phyloP scores from a whole-genome alignment of 768 basidiomycete genomes.

The Hirschioporus abietinus region DNA sequence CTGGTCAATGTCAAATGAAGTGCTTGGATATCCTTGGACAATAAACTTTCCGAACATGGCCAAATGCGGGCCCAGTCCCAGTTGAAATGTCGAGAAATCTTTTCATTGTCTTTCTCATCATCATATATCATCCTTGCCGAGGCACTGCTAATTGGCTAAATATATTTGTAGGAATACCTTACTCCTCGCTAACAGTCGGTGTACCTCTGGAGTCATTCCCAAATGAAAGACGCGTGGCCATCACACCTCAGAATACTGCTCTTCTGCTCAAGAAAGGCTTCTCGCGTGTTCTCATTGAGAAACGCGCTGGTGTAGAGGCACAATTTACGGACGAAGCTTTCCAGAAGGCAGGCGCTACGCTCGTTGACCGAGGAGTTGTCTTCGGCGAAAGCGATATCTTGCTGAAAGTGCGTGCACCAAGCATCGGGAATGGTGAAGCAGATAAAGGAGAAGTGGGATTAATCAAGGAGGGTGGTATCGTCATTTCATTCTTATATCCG shows the following conservation, averaged over 20 bases:
- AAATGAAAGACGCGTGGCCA: constrained; percentile 72
- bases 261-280: constrained; percentile 83
- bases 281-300: constrained; percentile 63
- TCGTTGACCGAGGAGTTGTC: constrained; percentile 71
- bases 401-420: constrained; percentile 81
- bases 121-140: too few relatives aligned
- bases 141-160: not conserved
- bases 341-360: constrained; percentile 67
- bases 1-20: too few relatives aligned
- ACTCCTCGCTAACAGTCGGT: constrained; percentile 69
- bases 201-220: constrained; percentile 74
- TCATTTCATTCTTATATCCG: constrained; percentile 83
- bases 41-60: too few relatives aligned
- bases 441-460: constrained; percentile 40
- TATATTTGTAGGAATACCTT: constrained; percentile 45
- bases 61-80: too few relatives aligned
- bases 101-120: too few relatives aligned
- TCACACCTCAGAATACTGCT: constrained; percentile 75
- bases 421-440: constrained; percentile 34
- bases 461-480: constrained; percentile 69
- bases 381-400: constrained; percentile 68
- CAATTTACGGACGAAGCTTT: constrained; percentile 84
- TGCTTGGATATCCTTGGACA: too few relatives aligned
- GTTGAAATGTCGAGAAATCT: too few relatives aligned
- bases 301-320: constrained; percentile 61